Base-by-base conservation (phyloP, 106 monocot species). In the Vanilla planifolia region DNA sequence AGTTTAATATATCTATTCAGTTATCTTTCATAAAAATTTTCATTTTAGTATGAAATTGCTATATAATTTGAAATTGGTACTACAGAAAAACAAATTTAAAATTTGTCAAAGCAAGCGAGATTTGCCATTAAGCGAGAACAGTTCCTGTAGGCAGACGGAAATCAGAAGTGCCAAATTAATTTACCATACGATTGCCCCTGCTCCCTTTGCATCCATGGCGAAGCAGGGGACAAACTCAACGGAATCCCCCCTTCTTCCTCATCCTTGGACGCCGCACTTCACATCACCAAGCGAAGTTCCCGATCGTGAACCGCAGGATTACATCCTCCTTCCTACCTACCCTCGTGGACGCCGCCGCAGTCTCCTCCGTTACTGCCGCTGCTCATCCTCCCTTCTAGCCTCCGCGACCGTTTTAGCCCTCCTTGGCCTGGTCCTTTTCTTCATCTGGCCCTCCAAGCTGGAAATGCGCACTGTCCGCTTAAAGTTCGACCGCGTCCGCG, bases 401-500 rank as follows among this genome's bases (percentile, higher is more conserved):
- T 29, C 55, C n/a, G 3, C 65, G 52, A 21, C 59, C 60, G 8
- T 24, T 34, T 28, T 65, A 46, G 25, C 66, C 66, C 45, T 68
- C 60, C 29, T 73, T 62, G 48, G 62, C 44, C 10, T 41, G 59
- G 33, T 72, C 52, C 14, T 59, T 55, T 85, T 85, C 79, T 23
- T 85, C 82, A 60, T 80, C 65, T 88, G 68, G 67, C 93, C 93
- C 42, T 81, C 88, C 59, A 64, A 82, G 43, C 88, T 78, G 42
- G 35, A 71, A 6, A 9, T 85, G 77, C 37, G 46, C 69, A n/a
- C 78, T 77, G 34, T 62, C 69, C 81, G 88, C 67, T 62, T 92
- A 80, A 28, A 47, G 64, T 73, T 79, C 70, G 56, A 64, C 46
- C 63, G 43, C 71, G 32, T 88, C 72, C 61, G 43, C 51, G 57